phyloP scores from a whole-genome alignment of 108 stramenopile genomes.

The Nitzschia palea region DNA sequence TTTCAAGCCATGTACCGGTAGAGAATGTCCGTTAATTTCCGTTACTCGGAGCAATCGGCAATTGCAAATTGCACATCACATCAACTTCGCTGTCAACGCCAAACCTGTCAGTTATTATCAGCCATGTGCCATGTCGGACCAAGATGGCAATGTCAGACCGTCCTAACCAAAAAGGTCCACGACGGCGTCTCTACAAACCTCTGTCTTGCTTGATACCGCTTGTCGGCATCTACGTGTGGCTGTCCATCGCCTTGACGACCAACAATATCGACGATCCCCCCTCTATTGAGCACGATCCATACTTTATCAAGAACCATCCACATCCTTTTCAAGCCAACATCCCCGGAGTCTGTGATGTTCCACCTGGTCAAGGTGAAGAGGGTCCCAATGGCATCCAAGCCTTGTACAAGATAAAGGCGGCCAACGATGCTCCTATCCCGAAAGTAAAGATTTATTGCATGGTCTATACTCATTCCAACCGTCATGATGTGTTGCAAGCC shows the following conservation, averaged over 20 bases:
- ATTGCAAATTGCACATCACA: no score
- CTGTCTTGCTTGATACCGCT: not conserved
- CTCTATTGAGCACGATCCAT: conserved; percentile 3
- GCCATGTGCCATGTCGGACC: no score
- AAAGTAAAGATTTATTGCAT: conserved; percentile 26
- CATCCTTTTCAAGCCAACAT: not conserved
- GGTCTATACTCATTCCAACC: conserved; percentile 30
- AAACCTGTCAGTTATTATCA: no score
- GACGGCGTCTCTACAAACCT: no score
- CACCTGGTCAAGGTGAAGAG: conserved; percentile 50
- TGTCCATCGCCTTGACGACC: not conserved
- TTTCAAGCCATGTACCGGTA: no score
- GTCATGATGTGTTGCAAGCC: conserved; percentile 26
- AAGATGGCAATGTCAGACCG: no score
- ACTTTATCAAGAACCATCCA: conserved; percentile 2
- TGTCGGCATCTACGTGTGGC: not conserved
- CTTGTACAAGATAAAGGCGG: conserved; percentile 78
- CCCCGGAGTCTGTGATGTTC: conserved; percentile 34
- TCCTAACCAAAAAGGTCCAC: no score
- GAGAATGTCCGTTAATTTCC: no score
- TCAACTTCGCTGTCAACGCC: no score
- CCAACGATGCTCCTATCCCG: not conserved
- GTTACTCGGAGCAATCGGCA: no score
- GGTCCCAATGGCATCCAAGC: conserved; percentile 41
- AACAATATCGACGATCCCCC: not conserved